Evolutionary conservation across 169 alveolate species (phyloP).

Genomic region (Eimeria acervulina): DNA sequence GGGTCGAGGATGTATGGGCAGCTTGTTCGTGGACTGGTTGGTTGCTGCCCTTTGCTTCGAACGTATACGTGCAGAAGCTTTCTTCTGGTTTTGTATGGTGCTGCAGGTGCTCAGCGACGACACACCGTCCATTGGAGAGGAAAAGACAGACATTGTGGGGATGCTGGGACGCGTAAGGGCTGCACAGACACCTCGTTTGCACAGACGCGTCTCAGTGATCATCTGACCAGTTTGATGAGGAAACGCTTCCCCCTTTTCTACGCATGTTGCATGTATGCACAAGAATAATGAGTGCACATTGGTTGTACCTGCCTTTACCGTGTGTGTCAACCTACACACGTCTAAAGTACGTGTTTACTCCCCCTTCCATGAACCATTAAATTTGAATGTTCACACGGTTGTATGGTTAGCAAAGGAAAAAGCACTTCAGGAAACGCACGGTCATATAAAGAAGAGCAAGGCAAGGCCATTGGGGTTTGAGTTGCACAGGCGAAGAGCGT

Average conservation of each 20-base stretch:
- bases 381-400: background rate
- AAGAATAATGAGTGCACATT: background rate
- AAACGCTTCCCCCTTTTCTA: background rate
- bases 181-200: background rate
- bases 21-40: background rate
- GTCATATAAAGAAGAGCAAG: background rate
- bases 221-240: background rate
- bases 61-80: background rate
- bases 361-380: background rate
- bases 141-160: conserved; percentile 28
- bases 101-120: conserved; percentile 69
- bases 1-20: background rate
- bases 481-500: conserved; percentile 94
- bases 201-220: background rate
- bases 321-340: background rate
- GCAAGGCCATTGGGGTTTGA: conserved; percentile 87
- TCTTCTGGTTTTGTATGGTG: background rate
- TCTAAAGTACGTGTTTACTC: background rate
- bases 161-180: conserved; percentile 59
- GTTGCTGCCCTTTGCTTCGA: background rate
- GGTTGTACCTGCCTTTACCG: background rate
- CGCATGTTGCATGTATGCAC: background rate
- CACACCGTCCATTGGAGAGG: conserved; percentile 63
- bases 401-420: background rate
- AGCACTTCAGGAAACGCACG: background rate